phyloP scores from a whole-genome alignment of 805 yeast species.

The Candida pseudofarinosa region DNA sequence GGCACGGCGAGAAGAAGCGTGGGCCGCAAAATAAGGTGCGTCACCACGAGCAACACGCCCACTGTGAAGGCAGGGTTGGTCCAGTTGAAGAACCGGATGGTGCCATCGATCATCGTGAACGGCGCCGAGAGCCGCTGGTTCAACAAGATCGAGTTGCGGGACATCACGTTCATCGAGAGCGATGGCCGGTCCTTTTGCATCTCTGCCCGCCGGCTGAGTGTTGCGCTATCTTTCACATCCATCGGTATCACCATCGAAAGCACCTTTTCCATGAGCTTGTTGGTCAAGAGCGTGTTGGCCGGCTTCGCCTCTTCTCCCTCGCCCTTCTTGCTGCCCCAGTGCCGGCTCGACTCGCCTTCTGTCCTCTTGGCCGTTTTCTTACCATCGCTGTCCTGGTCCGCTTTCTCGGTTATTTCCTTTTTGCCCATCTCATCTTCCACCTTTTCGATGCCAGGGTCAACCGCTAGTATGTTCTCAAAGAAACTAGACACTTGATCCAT shows the following conservation, averaged over 20 bases:
- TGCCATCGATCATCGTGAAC: conserved; percentile 56
- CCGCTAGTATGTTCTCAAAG: conserved; percentile 31
- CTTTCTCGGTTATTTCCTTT: not conserved
- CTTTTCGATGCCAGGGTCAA: conserved; percentile 12
- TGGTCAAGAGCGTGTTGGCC: conserved; percentile 39
- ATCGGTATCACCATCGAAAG: conserved; percentile 72
- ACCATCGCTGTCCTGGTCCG: not conserved
- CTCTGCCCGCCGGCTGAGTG: conserved; percentile 51
- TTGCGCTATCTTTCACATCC: conserved; percentile 36
- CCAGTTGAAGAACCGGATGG: conserved; percentile 61
- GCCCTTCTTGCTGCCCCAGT: not conserved
- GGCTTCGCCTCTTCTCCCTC: conserved; percentile 13
- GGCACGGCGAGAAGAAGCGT: conserved; percentile 52
- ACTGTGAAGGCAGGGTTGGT: conserved; percentile 56
- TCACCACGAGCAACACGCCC: conserved; percentile 46
- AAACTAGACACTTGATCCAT: conserved; percentile 39
- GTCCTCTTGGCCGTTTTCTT: not conserved
- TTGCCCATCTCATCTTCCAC: not conserved
- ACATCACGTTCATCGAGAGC: conserved; percentile 64
- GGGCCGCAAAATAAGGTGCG: conserved; percentile 61
- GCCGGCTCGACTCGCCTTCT: not conserved
- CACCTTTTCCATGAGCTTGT: conserved; percentile 68
- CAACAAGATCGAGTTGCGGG: conserved; percentile 59
- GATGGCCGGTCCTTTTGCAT: conserved; percentile 64
- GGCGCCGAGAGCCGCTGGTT: conserved; percentile 60